Evolutionary conservation across 2,329 filamentous ascomycete genomes (phyloP).

Genomic region (Aureobasidium sp.): DNA sequence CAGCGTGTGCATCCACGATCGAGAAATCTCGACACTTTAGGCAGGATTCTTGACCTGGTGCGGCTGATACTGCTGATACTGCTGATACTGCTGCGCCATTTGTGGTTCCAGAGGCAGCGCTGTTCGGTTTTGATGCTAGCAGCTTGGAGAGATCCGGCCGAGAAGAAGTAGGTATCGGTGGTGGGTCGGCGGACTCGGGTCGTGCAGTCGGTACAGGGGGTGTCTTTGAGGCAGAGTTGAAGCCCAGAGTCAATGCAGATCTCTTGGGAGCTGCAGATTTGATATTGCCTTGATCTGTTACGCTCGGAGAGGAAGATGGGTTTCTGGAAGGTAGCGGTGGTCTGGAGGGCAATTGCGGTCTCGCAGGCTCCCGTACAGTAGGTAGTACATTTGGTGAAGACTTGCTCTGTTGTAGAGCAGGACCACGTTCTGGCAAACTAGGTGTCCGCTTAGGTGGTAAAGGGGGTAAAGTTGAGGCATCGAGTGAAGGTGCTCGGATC

Average conservation of each 20-base stretch:
- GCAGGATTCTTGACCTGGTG: conserved; percentile 42
- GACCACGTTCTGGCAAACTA: conserved; percentile 32
- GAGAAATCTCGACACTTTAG: conserved; percentile 84
- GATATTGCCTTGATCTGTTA: not conserved
- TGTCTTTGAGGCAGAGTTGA: conserved; percentile 31
- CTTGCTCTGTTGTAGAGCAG: conserved; percentile 29
- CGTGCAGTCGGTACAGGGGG: conserved; percentile 15
- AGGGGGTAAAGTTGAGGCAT: conserved; percentile 45
- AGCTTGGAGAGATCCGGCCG: conserved; percentile 50
- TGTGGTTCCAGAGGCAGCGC: conserved; percentile 21
- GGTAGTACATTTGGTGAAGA: conserved; percentile 24
- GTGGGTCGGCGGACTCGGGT: conserved; percentile 23
- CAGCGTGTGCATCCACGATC: conserved; percentile 65
- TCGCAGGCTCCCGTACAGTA: conserved; percentile 16
- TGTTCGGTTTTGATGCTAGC: conserved; percentile 42
- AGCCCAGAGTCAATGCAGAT: conserved; percentile 39
- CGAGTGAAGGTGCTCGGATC: conserved; percentile 44
- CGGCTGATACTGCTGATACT: conserved; percentile 16
- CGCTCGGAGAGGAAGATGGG: conserved; percentile 21
- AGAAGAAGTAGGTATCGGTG: conserved; percentile 46
- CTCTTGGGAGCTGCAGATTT: conserved; percentile 26
- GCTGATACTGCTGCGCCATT: conserved; percentile 15
- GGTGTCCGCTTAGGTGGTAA: conserved; percentile 43
- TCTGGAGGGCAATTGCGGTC: conserved; percentile 14
- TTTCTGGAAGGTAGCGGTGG: conserved; percentile 14